Percentiles rank a stretch among this genome's conserved stretches.
Conservation (phyloP, 148 eudicot genomes). For the Rhododendron mucronatum region DNA sequence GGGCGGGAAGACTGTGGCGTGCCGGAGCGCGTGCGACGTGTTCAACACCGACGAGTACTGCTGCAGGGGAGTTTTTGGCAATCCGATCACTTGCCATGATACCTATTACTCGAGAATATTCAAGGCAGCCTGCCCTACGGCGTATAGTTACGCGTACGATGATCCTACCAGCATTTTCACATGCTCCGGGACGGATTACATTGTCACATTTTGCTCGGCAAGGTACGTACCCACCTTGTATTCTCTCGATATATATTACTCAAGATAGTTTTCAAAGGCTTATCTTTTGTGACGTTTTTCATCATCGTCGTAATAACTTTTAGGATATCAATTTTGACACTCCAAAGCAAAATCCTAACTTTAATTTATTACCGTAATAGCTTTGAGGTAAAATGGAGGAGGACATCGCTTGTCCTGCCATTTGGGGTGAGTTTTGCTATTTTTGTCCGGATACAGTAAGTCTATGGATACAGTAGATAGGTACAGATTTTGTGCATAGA, state of each 20-base stretch:
- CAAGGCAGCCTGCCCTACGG: conserved; percentile 71
- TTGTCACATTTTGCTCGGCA: conserved; percentile 61
- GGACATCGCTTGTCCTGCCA: no score
- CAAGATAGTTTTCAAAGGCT: no score
- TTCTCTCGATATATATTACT: background rate
- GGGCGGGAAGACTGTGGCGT: conserved; percentile 52
- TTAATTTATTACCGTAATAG: background rate
- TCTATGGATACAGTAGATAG: no score
- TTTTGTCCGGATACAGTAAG: no score
- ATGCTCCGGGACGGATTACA: conserved; percentile 56
- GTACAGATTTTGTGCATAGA: no score
- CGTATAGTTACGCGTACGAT: conserved; percentile 85
- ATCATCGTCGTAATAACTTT: background rate
- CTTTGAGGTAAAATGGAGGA: no score
- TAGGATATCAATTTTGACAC: no score
- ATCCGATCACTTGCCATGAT: conserved; percentile 48
- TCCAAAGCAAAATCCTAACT: no score
- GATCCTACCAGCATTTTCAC: conserved; percentile 79
- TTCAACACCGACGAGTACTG: conserved; percentile 77
- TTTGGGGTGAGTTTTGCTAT: no score
- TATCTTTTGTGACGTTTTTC: background rate
- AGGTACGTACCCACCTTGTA: conserved; percentile 28
- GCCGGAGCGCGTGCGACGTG: conserved; percentile 84
- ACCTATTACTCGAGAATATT: conserved; percentile 66
- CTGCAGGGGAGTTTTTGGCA: conserved; percentile 59